A percentile compares a stretch with the other conserved stretches of the same genome.
Conservation (phyloP, 345 rosid genomes). For the Gossypium turneri region DNA sequence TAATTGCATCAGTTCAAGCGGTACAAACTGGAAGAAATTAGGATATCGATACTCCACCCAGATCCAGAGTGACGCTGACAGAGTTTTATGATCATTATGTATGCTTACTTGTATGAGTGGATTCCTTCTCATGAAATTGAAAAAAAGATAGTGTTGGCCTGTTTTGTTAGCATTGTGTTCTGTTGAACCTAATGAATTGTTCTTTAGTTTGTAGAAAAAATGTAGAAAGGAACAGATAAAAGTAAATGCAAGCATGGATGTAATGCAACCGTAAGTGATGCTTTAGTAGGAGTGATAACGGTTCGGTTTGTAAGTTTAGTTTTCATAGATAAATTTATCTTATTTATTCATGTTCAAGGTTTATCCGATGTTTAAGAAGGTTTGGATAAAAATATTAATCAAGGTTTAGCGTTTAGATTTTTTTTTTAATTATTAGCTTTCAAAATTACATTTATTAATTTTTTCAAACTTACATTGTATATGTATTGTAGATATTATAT, state of each 20-base stretch:
- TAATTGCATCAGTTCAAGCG: conserved; percentile 72
- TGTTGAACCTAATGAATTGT: neutral
- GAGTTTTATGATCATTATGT: neutral
- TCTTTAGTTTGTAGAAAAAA: neutral
- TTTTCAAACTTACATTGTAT: too few species aligned
- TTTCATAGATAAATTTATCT: too few species aligned
- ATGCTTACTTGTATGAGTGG: neutral
- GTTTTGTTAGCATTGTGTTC: neutral
- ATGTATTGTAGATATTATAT: too few species aligned
- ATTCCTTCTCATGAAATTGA: neutral
- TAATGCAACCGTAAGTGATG: neutral
- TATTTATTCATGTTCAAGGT: too few species aligned
- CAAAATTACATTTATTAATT: too few species aligned
- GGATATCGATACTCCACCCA: neutral
- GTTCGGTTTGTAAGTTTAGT: too few species aligned
- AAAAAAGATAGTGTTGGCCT: neutral
- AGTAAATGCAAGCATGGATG: neutral
- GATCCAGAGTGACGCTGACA: neutral
- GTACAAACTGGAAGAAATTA: conserved; percentile 47
- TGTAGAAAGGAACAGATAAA: neutral
- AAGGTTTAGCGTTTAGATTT: too few species aligned
- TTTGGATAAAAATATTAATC: too few species aligned
- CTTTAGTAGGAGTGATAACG: too few species aligned
- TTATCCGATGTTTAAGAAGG: too few species aligned
- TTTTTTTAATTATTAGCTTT: too few species aligned